These are phyloP conservation scores for Lentinula sp. DNA, from an alignment of 768 basidiomycete species.

Conservation along the genomic window DNA sequence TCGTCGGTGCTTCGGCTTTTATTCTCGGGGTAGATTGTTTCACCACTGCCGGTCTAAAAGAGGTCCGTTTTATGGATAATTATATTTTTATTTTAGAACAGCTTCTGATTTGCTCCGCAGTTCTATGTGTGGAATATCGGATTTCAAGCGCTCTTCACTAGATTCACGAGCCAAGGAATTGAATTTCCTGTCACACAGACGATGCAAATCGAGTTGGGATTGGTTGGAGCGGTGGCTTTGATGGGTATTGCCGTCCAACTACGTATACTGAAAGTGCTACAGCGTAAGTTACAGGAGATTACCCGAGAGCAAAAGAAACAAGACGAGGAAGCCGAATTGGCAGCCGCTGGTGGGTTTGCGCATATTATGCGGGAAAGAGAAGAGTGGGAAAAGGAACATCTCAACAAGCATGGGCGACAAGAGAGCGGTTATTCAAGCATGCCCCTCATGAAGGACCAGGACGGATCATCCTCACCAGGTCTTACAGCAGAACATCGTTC, in stretches of 20 bases:
- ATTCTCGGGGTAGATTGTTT: slow-evolving; percentile 94
- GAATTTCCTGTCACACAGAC: slow-evolving; percentile 81
- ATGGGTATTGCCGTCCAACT: slow-evolving; percentile 90
- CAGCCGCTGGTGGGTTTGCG: slow-evolving; percentile 65
- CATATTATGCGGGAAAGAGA: slow-evolving; percentile 62
- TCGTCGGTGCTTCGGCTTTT: slow-evolving; percentile 87
- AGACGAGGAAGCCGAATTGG: slow-evolving; percentile 71
- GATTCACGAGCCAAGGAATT: slow-evolving; percentile 60
- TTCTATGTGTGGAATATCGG: slow-evolving; percentile 97
- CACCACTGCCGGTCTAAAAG: slow-evolving; percentile 87
- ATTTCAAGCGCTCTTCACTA: slow-evolving; percentile 73
- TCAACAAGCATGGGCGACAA: slow-evolving; percentile 54
- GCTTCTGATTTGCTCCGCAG: slow-evolving; percentile 29
- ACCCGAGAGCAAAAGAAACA: slow-evolving; percentile 63
- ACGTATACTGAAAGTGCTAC: slow-evolving; percentile 75
- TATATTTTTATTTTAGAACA: slow-evolving; percentile 8
- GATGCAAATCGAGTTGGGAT: slow-evolving; percentile 91
- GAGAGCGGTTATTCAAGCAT: slow-evolving; percentile 59
- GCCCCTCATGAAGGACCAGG: slow-evolving; percentile 63
- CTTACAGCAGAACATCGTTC: slow-evolving; percentile 39
- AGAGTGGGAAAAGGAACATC: slow-evolving; percentile 87
- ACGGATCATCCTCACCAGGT: slow-evolving; percentile 38
- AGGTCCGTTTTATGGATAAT: slow-evolving; percentile 39
- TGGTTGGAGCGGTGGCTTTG: slow-evolving; percentile 76
- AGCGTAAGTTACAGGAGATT: slow-evolving; percentile 75